Evolutionary conservation across 208 protist species (phyloP).

Genomic region (Leishmania aethiopica): DNA sequence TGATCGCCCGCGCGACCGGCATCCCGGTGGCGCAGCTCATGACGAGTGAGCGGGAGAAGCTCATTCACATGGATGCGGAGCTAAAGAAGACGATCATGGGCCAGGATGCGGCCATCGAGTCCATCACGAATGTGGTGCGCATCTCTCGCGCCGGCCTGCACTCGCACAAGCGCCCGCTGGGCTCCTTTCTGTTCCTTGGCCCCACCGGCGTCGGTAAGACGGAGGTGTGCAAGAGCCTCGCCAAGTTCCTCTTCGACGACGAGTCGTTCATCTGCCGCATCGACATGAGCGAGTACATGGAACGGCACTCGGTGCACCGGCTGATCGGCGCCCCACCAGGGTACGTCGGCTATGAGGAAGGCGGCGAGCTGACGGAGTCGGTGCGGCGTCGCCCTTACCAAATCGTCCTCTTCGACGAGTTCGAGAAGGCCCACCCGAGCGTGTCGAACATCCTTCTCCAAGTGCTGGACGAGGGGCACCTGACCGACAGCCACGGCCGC

Average conservation of each 20-base stretch:
- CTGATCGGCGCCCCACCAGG: conserved; percentile 98
- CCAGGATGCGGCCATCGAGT: conserved; percentile 96
- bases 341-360: conserved; percentile 98
- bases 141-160: conserved; percentile 95
- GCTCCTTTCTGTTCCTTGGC: conserved; percentile 97
- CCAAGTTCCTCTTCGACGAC: conserved; percentile 96
- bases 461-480: conserved; percentile 97
- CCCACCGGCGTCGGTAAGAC: conserved; percentile 97
- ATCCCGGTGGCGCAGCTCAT: conserved; percentile 96
- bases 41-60: conserved; percentile 89
- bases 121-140: conserved; percentile 96
- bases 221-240: conserved; percentile 96
- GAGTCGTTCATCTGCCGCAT: conserved; percentile 97
- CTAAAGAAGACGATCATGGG: conserved; percentile 95
- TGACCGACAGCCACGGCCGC: conserved; percentile 97
- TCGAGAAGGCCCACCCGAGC: conserved; percentile 98
- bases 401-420: conserved; percentile 98
- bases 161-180: conserved; percentile 89
- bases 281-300: conserved; percentile 99
- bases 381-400: conserved; percentile 96
- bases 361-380: conserved; percentile 98
- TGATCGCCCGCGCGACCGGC: conserved; percentile 97
- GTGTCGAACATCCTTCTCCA: conserved; percentile 98
- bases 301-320: conserved; percentile 94
- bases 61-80: conserved; percentile 85